phyloP scores from a whole-genome alignment of 2,329 filamentous ascomycete species.

The Escovopsis sp. region DNA sequence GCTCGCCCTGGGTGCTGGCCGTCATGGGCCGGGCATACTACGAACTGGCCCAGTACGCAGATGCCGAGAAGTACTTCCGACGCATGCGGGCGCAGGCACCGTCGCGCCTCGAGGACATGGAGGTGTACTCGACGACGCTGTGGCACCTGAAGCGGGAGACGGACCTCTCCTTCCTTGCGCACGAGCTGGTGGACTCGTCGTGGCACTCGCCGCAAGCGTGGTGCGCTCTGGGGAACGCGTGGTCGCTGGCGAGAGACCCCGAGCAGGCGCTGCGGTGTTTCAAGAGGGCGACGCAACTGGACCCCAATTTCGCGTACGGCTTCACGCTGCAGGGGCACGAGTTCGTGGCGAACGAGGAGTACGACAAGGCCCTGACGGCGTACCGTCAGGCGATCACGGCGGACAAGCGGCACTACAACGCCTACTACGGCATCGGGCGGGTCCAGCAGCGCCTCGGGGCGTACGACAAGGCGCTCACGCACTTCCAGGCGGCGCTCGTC shows the following conservation, averaged over 20 bases:
- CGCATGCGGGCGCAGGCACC: constrained; percentile 67
- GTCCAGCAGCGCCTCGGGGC: constrained; percentile 86
- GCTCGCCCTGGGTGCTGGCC: constrained; percentile 85
- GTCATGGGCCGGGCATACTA: constrained; percentile 86
- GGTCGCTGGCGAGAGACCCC: constrained; percentile 81
- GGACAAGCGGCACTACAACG: constrained; percentile 86
- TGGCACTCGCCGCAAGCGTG: constrained; percentile 88
- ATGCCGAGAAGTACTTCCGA: constrained; percentile 77
- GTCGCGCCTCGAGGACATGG: constrained; percentile 83
- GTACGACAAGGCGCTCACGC: constrained; percentile 78
- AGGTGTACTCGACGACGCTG: constrained; percentile 96
- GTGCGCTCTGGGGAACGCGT: constrained; percentile 91
- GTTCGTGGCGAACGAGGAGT: constrained; percentile 90
- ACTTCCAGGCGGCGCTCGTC: constrained; percentile 73
- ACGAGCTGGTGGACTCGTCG: constrained; percentile 74
- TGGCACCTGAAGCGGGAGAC: constrained; percentile 93
- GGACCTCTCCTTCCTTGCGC: constrained; percentile 80
- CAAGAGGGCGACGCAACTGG: constrained; percentile 80
- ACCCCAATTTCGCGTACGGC: constrained; percentile 84
- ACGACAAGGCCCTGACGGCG: constrained; percentile 78
- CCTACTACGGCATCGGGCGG: constrained; percentile 79
- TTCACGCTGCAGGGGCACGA: constrained; percentile 95
- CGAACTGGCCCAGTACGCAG: constrained; percentile 72
- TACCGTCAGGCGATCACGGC: constrained; percentile 78
- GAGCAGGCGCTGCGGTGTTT: constrained; percentile 92